Percentiles rank a stretch among this genome's conserved stretches.
Evolutionary conservation across 2,329 filamentous ascomycete species (phyloP).

Genomic region (Ceratocystis colombiana): DNA sequence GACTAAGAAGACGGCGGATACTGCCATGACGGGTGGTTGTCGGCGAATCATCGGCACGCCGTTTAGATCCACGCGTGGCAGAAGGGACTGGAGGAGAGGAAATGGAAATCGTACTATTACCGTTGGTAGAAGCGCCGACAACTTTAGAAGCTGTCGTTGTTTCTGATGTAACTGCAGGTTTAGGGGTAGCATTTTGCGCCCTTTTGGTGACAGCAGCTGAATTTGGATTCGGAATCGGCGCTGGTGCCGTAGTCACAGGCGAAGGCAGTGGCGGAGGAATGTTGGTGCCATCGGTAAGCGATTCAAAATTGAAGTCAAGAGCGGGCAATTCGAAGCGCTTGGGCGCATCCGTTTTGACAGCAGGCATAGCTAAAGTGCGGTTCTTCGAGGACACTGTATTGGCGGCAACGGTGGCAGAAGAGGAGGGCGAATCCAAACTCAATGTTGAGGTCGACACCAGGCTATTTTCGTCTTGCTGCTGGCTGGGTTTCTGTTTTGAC

Average conservation of each 20-base stretch:
- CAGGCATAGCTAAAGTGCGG: conserved; percentile 19
- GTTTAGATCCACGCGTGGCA: conserved; percentile 37
- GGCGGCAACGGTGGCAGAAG: too few species aligned
- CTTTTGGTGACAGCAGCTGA: neutral
- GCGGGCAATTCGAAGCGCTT: conserved; percentile 46
- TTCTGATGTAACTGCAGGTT: conserved; percentile 26
- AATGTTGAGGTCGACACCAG: conserved; percentile 4
- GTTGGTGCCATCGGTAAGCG: conserved; percentile 50
- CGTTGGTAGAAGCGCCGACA: conserved; percentile 26
- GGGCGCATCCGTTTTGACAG: conserved; percentile 18
- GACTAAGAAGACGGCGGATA: conserved; percentile 49
- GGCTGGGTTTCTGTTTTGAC: conserved; percentile 1
- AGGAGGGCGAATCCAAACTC: neutral
- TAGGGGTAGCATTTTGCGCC: conserved; percentile 8
- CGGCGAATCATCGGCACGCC: conserved; percentile 40
- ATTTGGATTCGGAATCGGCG: neutral
- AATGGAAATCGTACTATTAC: conserved; percentile 36
- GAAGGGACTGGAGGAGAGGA: conserved; percentile 27
- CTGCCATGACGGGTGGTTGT: conserved; percentile 45
- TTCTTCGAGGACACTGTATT: conserved; percentile 8
- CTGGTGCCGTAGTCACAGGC: conserved; percentile 33
- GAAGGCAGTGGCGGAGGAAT: conserved; percentile 51
- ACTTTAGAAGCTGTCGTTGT: neutral
- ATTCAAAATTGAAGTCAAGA: conserved; percentile 49
- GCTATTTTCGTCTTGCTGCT: neutral